Evolutionary conservation across 2,329 filamentous ascomycete species (phyloP), one percentile per base, ranked within the genome.

Genomic region (Ramichloridium luteum): DNA sequence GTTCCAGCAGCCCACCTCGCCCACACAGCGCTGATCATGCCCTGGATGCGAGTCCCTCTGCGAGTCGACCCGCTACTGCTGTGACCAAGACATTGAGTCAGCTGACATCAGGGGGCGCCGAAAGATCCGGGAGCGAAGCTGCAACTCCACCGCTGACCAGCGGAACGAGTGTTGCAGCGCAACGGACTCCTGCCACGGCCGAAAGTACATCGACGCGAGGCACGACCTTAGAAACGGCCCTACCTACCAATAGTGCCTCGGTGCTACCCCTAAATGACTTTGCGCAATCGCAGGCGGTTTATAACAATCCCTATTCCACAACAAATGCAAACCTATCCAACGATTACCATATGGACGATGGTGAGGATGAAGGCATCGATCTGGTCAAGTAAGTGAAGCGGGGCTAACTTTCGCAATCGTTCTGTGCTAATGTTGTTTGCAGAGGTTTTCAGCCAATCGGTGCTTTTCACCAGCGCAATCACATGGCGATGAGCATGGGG

Each of bases 381-480:
- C 50, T 67, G 27, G 59, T 58, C 27, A 67, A 64, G 62, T 65
- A 51, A 54, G 60, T 54, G n/a, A n/a, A n/a, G n/a, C n/a, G n/a
- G n/a, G n/a, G n/a, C n/a, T n/a, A n/a, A n/a, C n/a, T n/a, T n/a
- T n/a, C n/a, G n/a, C n/a, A n/a, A n/a, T n/a, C n/a, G n/a, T n/a
- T n/a, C n/a, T n/a, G n/a, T n/a, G n/a, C n/a, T n/a, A n/a, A n/a
- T n/a, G n/a, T 25, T 32, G 25, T 18, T 26, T 10, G 14, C 37
- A 65, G 62, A 51, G 62, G 62, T 14, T 66, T 66, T 48, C 60
- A 65, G 39, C 61, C 61, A 18, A 66, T 66, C 30, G 62, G 62
- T 16, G 55, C 57, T 2, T 66, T 62, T 41, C 62, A 66, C 36
- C 51, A 55, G 38, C 44, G 43, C 25, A 51, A 53, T 28, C 50